phyloP scores from a whole-genome alignment of 163 green algal species.

The Scenedesmus sp. region DNA sequence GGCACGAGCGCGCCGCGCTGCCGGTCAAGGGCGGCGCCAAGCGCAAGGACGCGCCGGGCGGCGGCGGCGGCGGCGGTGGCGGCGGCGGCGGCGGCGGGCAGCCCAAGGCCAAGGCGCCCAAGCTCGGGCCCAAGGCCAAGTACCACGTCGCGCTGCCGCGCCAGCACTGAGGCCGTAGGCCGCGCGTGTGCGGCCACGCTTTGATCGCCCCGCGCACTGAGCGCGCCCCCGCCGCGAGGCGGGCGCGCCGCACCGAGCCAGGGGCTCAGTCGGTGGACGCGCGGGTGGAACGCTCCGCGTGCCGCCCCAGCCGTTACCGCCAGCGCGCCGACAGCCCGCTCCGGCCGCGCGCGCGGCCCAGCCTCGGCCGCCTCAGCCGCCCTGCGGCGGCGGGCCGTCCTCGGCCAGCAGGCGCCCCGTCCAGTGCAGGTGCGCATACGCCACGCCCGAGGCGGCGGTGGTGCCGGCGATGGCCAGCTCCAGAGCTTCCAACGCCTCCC shows the following conservation, averaged over 20 bases:
- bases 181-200: too few species aligned
- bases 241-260: too few species aligned
- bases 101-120: neutral
- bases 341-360: too few species aligned
- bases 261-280: too few species aligned
- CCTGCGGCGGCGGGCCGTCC: too few species aligned
- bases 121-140: slow-evolving; percentile 27
- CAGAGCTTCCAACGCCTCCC: slow-evolving; percentile 51
- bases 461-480: slow-evolving; percentile 58
- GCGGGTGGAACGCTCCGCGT: too few species aligned
- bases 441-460: slow-evolving; percentile 67
- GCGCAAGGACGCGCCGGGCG: neutral
- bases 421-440: slow-evolving; percentile 57
- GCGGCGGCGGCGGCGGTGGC: neutral
- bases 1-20: slow-evolving; percentile 73
- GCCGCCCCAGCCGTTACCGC: too few species aligned
- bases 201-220: too few species aligned
- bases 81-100: neutral
- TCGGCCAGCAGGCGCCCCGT: slow-evolving; percentile 16
- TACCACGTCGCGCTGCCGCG: slow-evolving; percentile 31
- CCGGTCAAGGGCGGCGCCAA: neutral
- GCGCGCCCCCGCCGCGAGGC: too few species aligned
- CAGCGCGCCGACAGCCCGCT: too few species aligned
- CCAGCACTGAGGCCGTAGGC: too few species aligned
- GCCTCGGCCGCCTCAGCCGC: too few species aligned